A percentile compares a stretch with the other conserved stretches of the same genome.
Conservation (phyloP, 2,329 filamentous ascomycete species). For the Paraconiothyrium sp. region DNA sequence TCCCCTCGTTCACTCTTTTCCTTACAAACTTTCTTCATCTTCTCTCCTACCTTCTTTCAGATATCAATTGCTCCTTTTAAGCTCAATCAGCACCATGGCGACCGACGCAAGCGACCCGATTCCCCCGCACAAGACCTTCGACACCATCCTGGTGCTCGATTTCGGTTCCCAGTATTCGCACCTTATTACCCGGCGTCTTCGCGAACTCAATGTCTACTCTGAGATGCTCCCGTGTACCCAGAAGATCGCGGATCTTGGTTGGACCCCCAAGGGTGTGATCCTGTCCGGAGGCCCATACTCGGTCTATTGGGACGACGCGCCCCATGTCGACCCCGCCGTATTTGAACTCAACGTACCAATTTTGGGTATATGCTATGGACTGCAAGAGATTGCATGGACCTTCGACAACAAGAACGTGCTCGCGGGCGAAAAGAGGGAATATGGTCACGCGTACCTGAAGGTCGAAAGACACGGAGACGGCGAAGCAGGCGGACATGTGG, state of each 20-base stretch:
- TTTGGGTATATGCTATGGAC: conserved; percentile 70
- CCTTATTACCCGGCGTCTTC: conserved; percentile 77
- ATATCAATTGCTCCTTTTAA: conserved; percentile 22
- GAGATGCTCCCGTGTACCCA: conserved; percentile 91
- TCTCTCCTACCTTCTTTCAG: conserved; percentile 21
- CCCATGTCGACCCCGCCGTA: conserved; percentile 82
- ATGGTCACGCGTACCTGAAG: conserved; percentile 74
- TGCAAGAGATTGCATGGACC: conserved; percentile 79
- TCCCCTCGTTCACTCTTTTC: conserved; percentile 15
- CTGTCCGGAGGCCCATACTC: conserved; percentile 77
- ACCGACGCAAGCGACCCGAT: conserved; percentile 54
- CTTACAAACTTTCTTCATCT: conserved; percentile 14
- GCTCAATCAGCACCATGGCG: conserved; percentile 43
- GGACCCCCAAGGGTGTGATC: conserved; percentile 85
- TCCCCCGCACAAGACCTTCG: conserved; percentile 61
- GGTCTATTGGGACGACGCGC: conserved; percentile 81
- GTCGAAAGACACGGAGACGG: conserved; percentile 66
- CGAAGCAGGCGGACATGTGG: conserved; percentile 66
- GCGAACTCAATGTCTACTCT: conserved; percentile 82
- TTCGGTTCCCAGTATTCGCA: conserved; percentile 79
- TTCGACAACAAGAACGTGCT: conserved; percentile 72
- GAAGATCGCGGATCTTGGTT: conserved; percentile 78
- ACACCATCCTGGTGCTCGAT: conserved; percentile 77
- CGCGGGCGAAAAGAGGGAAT: conserved; percentile 74
- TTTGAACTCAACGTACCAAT: conserved; percentile 76